Conservation (phyloP, 2,329 filamentous ascomycete genomes). For the Neofusicoccum parvum region DNA sequence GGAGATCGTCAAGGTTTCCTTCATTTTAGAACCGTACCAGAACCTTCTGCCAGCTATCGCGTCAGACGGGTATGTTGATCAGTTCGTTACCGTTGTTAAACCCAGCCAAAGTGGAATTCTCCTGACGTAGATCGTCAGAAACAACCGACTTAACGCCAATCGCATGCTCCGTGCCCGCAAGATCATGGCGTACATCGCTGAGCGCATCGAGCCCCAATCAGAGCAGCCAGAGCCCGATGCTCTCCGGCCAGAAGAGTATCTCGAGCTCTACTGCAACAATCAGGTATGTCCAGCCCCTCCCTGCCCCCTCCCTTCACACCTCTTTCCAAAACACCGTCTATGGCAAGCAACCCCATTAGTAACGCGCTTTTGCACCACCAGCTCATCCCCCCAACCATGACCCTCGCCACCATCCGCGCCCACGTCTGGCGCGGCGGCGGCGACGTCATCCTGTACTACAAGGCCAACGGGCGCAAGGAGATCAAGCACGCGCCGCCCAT, state of each 20-base stretch:
- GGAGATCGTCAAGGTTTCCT: slow-evolving; percentile 95
- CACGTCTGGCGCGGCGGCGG: slow-evolving; percentile 95
- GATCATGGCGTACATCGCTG: slow-evolving; percentile 87
- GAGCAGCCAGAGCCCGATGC: slow-evolving; percentile 61
- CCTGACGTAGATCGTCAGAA: slow-evolving; percentile 48
- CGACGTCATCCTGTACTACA: slow-evolving; percentile 89
- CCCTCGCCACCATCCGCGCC: slow-evolving; percentile 85
- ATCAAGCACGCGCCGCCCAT: slow-evolving; percentile 37
- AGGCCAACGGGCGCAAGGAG: slow-evolving; percentile 81
- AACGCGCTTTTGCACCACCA: slow-evolving; percentile 25
- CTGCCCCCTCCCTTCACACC: too few relatives aligned
- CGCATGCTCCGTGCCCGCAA: slow-evolving; percentile 95
- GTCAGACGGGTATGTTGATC: slow-evolving; percentile 57
- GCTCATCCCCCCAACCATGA: slow-evolving; percentile 80
- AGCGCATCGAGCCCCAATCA: slow-evolving; percentile 76
- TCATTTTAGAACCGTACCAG: slow-evolving; percentile 81
- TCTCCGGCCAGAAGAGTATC: slow-evolving; percentile 84
- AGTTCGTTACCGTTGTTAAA: not conserved
- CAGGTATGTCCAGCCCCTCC: slow-evolving; percentile 61
- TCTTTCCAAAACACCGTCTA: not conserved
- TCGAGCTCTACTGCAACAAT: slow-evolving; percentile 93
- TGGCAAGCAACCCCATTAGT: too few relatives aligned
- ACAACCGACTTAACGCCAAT: slow-evolving; percentile 92
- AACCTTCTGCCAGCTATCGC: slow-evolving; percentile 74
- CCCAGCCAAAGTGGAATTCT: not conserved